Evolutionary conservation across 2,329 filamentous ascomycete genomes (phyloP), one percentile per base, ranked within the genome.

Genomic region (Teratosphaeria nubilosa): DNA sequence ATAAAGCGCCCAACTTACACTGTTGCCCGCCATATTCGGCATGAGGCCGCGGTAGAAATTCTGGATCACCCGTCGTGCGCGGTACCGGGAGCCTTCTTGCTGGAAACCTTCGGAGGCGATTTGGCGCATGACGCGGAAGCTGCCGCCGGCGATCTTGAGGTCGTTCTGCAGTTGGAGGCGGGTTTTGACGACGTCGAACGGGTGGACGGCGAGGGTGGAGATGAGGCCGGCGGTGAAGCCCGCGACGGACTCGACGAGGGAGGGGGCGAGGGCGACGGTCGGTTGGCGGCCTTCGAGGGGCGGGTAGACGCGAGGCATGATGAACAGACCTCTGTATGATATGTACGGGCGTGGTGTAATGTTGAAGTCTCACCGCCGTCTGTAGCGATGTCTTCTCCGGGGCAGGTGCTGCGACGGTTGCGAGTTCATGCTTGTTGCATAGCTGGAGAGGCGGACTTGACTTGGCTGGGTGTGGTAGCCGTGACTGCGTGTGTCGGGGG

Each of bases 171-270:
- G 69, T 77, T 99, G 94, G 71, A 99, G 85, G 63, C 94, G 87
- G 61, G 92, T 97, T 80, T 99, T 99, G 72, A 97, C 86, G 63
- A 99, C 86, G 76, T 99, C 94, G 60, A 99, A 84, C 32, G 94
- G 94, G 72, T 97, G 92, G 56, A 94, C 87, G 58, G 85, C 86
- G 54, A 97, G 80, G 25, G 94, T 97, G 56, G 91, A 88, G 66
- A 91, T 82, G 58, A 90, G 82, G 61, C 94, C 94, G 60, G 94
- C 94, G 63, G 87, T 88, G 74, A 99, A 87, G 66, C 94, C 94
- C 61, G 94, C 90, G 72, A 91, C 80, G 69, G 87, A 87, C 81
- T 97, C 94, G 74, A 96, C 83, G 70, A 88, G 74, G 67, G 88
- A 90, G 75, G 88, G 84, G 69, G 87, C 86, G 70, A 87, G 78